Evolutionary conservation across 345 rosid genomes (phyloP), one percentile per base, ranked within the genome.

Genomic region (Gossypioides kirkii): DNA sequence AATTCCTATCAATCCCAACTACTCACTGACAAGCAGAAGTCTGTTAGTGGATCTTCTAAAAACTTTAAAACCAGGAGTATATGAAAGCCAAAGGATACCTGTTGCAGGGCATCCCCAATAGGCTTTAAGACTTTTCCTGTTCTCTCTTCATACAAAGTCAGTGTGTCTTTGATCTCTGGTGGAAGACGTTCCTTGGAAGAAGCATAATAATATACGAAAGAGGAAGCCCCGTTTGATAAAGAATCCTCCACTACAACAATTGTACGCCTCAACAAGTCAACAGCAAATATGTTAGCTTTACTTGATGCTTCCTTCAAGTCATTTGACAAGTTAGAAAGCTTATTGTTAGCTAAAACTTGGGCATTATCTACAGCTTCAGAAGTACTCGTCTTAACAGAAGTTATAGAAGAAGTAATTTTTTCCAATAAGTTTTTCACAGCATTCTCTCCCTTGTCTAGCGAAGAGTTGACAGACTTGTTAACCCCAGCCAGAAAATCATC

Each of bases 111-210:
- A 62, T 85, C 73, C 56, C 92, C 90, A 54, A 92, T 26, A 62
- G 97, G 97, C 77, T 76, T 81, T 77, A 82, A 64, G 55, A 87
- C 59, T 85, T 84, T 72, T 42, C 50, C 70, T 61, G 86, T 85
- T 77, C 73, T 87, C 68, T 86, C 96, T 82, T 95, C 99, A n/a
- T 88, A 88, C 25, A 89, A 68, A 78, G 76, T 82, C 70, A 95
- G 80, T 6, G 79, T 80, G 75, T 74, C 86, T 73, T 75, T 89
- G 55, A 88, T 79, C 81, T 87, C 89, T 56, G 90, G 80, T 77
- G 99, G 94, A 78, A 95, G 96, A 61, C 78, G 32, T 17, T 84
- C 90, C 82, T 95, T 95, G 28, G 87, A 82, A 77, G 88, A 82
- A 25, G 85, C 88, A 82, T 92, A 92, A 65, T 88, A 86, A 78